These are phyloP conservation scores for Xerocomus brunneocitrinus DNA, from an alignment of 768 basidiomycete species.

Conservation along the genomic window DNA sequence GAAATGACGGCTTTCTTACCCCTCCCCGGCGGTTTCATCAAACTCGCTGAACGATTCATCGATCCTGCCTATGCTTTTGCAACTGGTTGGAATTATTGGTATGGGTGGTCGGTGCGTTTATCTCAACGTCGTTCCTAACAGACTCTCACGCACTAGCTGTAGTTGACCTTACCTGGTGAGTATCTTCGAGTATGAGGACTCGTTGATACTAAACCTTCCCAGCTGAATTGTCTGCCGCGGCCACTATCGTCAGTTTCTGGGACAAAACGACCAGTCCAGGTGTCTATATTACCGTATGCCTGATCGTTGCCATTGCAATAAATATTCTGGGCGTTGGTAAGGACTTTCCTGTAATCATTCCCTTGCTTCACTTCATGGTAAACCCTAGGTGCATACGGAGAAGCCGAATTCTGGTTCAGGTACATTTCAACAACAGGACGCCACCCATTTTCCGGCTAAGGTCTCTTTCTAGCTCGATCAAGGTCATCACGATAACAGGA, in stretches of 20 bases:
- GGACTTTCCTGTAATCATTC: neutral
- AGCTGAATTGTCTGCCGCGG: constrained; percentile 48
- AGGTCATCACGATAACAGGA: constrained; percentile 45
- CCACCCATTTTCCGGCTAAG: neutral
- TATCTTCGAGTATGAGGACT: neutral
- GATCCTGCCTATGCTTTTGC: constrained; percentile 39
- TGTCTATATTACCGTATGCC: constrained; percentile 49
- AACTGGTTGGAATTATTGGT: constrained; percentile 41
- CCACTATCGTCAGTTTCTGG: constrained; percentile 50
- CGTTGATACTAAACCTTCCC: neutral
- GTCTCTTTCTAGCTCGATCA: constrained; percentile 39
- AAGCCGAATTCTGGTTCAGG: constrained; percentile 48
- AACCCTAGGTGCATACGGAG: constrained; percentile 37
- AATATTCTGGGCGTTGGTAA: constrained; percentile 40
- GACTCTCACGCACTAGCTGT: neutral
- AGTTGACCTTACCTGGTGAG: neutral
- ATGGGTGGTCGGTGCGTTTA: constrained; percentile 30
- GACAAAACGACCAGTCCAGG: constrained; percentile 37
- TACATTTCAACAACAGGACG: neutral
- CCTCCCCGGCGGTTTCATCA: constrained; percentile 43
- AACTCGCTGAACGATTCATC: constrained; percentile 39
- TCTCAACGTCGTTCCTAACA: neutral
- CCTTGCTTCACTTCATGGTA: neutral
- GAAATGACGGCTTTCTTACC: constrained; percentile 47
- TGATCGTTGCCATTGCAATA: constrained; percentile 46